Base-by-base conservation (phyloP, 2,329 filamentous ascomycete genomes). In the Bisporella sp. region DNA sequence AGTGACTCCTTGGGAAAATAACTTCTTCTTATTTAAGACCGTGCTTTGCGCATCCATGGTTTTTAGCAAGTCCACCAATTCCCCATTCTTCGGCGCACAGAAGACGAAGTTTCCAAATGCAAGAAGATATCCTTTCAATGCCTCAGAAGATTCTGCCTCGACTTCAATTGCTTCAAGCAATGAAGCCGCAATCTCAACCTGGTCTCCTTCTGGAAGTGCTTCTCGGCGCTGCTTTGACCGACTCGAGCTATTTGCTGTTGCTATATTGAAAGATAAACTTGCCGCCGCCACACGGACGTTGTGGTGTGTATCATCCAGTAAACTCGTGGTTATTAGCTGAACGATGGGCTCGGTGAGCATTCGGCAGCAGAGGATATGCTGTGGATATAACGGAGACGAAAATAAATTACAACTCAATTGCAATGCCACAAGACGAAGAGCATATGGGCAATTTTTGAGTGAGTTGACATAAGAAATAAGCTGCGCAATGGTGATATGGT, bases 351-450 rank as follows among this genome's bases (percentile, higher is more conserved):
- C 65, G 5, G 81, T 77, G 46, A 90, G 67, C 28, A 59, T 47
- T 1, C 68, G 66, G 41, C 77, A 70, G 2, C 69, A 66, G 5
- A 87, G 71, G 6, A 91, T 73, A 54, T 84, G 77, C 2, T 81
- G 75, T 1, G 82, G 73, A 61, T 85, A 95, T 0, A 95, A 73
- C 0, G 81, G 77, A 1, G 84, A 85, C 0, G 81, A 84, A 70
- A 95, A 96, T 41, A 95, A 73, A 62, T 96, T 96, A 69, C 89
- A 95, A 1, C 81, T 77, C 62, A 92, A 77, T 59, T 96, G 91
- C 28, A 95, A 70, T 0, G 89, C 85, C 12, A 95, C 88, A 2
- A 96, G 80, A 11, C 89, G 84, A 1, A 95, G 76, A 4, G 87
- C 84, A 64, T 96, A 96, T 0, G 89, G 89, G 40, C 83, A 87